These are phyloP conservation scores for Dichotomopilus funicola DNA, from an alignment of 2,329 filamentous ascomycete species.

Conservation along the genomic window DNA sequence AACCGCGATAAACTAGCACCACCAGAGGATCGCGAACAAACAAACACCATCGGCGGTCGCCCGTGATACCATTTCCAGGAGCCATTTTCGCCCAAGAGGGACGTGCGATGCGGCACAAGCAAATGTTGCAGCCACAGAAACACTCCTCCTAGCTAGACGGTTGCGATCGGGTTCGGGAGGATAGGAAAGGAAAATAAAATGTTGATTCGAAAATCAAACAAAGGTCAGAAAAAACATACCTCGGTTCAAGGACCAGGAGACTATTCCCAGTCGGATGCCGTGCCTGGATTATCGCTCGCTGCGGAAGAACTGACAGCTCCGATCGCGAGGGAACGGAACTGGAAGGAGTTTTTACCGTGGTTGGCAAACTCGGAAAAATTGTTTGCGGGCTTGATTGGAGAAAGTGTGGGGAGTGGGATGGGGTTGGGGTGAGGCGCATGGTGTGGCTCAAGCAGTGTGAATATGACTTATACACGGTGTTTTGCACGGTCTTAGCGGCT, in stretches of 20 bases:
- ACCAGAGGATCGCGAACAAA: neutral
- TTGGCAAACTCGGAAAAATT: constrained; percentile 13
- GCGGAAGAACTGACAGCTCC: constrained; percentile 27
- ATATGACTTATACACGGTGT: neutral
- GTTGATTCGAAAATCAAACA: neutral
- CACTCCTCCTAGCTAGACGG: no score
- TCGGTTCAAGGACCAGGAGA: constrained; percentile 17
- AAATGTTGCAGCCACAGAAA: no score
- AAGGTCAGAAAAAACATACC: constrained; percentile 21
- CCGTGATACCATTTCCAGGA: neutral
- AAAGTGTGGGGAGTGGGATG: neutral
- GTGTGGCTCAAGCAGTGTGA: neutral
- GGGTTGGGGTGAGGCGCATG: neutral
- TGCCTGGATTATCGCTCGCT: constrained; percentile 20
- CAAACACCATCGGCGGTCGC: neutral
- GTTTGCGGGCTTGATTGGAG: constrained; percentile 1
- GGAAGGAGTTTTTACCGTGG: constrained; percentile 25
- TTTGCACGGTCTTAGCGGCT: neutral
- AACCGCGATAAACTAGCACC: neutral
- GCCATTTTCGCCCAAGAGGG: no score
- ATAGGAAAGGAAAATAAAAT: no score
- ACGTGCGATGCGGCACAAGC: no score
- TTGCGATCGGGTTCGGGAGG: no score
- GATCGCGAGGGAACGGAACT: constrained; percentile 20
- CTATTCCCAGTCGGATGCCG: constrained; percentile 23